A percentile compares a stretch with the other conserved stretches of the same genome.
These are phyloP conservation scores for Sclerotinia minor DNA, from an alignment of 2,329 filamentous ascomycete species.

Conservation along the genomic window DNA sequence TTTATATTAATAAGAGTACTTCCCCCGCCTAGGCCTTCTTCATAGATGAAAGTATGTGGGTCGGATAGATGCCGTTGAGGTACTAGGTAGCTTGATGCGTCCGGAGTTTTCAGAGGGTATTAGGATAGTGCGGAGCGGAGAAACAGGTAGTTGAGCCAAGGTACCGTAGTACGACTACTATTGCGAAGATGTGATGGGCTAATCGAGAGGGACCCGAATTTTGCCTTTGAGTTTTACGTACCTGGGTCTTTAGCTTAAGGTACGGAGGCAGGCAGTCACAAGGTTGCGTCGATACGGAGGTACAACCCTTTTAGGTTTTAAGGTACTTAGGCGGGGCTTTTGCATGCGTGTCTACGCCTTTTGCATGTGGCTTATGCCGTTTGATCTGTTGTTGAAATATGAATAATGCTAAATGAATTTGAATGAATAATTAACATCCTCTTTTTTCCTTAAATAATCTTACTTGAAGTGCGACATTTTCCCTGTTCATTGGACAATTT, in stretches of 20 bases:
- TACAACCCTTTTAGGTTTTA: conserved; percentile 6
- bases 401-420: neutral
- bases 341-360: neutral
- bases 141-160: neutral
- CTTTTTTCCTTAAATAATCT: neutral
- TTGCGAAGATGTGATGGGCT: neutral
- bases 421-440: neutral
- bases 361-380: neutral
- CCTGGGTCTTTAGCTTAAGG: neutral
- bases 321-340: neutral
- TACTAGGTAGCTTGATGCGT: neutral
- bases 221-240: neutral
- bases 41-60: conserved; percentile 22
- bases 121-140: neutral
- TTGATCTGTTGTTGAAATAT: neutral
- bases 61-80: conserved; percentile 26
- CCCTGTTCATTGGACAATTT: conserved; percentile 3
- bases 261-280: conserved; percentile 22
- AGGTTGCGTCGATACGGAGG: conserved; percentile 7
- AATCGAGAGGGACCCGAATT: neutral
- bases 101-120: neutral
- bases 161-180: neutral
- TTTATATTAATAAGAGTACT: conserved; percentile 32
- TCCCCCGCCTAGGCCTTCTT: neutral
- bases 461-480: neutral